Evolutionary conservation across 148 eudicot genomes (phyloP).

Genomic region (Vaccinium corymbosum): DNA sequence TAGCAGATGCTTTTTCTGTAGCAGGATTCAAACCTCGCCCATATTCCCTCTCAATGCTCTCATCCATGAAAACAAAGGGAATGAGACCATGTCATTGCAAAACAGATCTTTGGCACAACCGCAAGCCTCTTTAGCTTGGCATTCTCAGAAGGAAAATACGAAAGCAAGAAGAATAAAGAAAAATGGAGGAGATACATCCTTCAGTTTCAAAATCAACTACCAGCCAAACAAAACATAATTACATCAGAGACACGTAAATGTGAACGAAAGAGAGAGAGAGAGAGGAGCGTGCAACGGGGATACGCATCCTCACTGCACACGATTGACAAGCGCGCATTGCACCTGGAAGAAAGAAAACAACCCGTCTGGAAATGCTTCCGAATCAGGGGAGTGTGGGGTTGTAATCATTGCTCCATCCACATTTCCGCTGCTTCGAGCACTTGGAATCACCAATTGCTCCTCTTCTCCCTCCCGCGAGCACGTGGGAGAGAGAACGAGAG

Average conservation of each 20-base stretch:
- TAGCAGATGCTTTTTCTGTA: too few species aligned
- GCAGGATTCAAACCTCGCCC: neutral
- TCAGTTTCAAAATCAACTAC: neutral
- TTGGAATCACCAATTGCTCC: neutral
- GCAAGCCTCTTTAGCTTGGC: neutral
- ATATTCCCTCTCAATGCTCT: too few species aligned
- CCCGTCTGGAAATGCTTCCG: neutral
- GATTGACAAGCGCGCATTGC: slow-evolving; percentile 10
- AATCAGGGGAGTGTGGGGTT: neutral
- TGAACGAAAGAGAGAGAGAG: neutral
- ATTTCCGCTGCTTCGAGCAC: neutral
- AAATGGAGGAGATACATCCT: neutral
- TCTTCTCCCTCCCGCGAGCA: neutral
- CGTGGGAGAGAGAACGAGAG: slow-evolving; percentile 11
- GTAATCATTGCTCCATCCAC: neutral
- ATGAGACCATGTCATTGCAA: neutral
- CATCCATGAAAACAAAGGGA: neutral
- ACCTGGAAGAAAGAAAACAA: slow-evolving; percentile 17
- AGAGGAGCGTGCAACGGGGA: neutral
- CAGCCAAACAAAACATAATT: neutral
- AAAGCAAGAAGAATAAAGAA: neutral
- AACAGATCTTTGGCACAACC: neutral
- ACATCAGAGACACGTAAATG: neutral
- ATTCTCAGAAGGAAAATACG: neutral
- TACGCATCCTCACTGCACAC: neutral